Evolutionary conservation across 371 early-diverging fungal species (phyloP).

Genomic region (Fennellomyces sp.): DNA sequence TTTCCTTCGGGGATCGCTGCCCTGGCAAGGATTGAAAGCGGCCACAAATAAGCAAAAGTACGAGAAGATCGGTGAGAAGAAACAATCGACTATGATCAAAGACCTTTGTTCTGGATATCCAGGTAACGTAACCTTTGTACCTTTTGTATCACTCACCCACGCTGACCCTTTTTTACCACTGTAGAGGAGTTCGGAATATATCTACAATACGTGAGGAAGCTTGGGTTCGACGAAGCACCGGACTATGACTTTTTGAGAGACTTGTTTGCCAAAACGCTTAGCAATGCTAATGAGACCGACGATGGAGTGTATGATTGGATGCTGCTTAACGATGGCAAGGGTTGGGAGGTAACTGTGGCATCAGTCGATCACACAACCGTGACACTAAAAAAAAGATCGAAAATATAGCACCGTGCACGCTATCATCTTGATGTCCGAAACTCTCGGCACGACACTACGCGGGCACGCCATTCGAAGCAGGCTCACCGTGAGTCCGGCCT

Average conservation of each 20-base stretch:
- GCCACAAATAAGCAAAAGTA: conserved; percentile 99
- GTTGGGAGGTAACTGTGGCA: conserved; percentile 42
- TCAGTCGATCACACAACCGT: not conserved
- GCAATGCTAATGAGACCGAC: conserved; percentile 75
- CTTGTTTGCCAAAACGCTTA: conserved; percentile 86
- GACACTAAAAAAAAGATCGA: not conserved
- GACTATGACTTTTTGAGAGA: conserved; percentile 92
- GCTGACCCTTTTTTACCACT: not conserved
- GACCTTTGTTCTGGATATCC: conserved; percentile 96
- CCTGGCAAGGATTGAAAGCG: conserved; percentile 99
- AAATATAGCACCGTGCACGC: not conserved
- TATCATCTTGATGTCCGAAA: conserved; percentile 2
- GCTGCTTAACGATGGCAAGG: conserved; percentile 66
- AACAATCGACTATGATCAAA: conserved; percentile 89
- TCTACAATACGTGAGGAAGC: conserved; percentile 90
- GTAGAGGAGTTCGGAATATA: conserved; percentile 90
- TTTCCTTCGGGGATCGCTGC: conserved; percentile 96
- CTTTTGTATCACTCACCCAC: not conserved
- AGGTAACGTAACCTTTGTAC: conserved; percentile 28
- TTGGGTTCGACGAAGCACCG: conserved; percentile 97
- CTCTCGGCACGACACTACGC: conserved; percentile 12
- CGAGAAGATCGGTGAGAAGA: conserved; percentile 98
- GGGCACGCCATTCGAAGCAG: conserved; percentile 15
- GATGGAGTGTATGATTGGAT: conserved; percentile 98
- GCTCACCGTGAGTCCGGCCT: not conserved